Conservation (phyloP, 257 asterid species). For the Penstemon eatonii region DNA sequence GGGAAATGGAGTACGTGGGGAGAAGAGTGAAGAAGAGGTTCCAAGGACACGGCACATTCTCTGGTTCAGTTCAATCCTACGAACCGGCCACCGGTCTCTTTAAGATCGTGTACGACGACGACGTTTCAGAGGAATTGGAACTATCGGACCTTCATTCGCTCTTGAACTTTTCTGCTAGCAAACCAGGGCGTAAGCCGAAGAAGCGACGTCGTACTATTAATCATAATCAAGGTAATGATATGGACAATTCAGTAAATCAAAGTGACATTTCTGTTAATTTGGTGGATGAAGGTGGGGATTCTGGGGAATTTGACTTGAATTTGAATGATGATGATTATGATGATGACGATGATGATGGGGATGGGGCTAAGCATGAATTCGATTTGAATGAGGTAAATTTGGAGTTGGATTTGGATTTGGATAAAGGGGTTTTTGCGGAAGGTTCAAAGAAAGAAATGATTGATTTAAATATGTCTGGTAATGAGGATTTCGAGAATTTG, state of each 20-base stretch:
- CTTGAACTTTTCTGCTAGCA: slow-evolving; percentile 32
- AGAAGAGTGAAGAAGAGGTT: slow-evolving; percentile 65
- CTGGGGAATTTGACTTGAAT: slow-evolving; percentile 43
- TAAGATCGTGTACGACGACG: slow-evolving; percentile 68
- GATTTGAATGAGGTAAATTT: slow-evolving; percentile 55
- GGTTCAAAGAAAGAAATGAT: slow-evolving; percentile 39
- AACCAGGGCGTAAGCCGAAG: slow-evolving; percentile 39
- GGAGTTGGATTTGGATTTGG: slow-evolving; percentile 36
- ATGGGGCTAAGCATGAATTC: slow-evolving; percentile 45
- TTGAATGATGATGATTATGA: slow-evolving; percentile 38
- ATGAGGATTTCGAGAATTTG: slow-evolving; percentile 40
- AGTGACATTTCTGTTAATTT: slow-evolving; percentile 30
- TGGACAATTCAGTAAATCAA: slow-evolving; percentile 27
- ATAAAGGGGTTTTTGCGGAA: slow-evolving; percentile 27
- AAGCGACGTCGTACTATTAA: slow-evolving; percentile 45
- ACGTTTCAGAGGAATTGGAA: slow-evolving; percentile 67
- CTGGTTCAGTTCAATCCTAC: slow-evolving; percentile 55
- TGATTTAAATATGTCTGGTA: slow-evolving; percentile 74
- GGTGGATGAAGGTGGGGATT: slow-evolving; percentile 33
- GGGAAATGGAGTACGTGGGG: slow-evolving; percentile 70
- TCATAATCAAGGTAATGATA: slow-evolving; percentile 33
- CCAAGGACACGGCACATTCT: slow-evolving; percentile 43
- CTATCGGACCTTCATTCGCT: slow-evolving; percentile 42
- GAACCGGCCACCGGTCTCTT: slow-evolving; percentile 50
- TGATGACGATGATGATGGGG: slow-evolving; percentile 34